Conservation (phyloP, 345 rosid genomes). For the Triadica sebifera region DNA sequence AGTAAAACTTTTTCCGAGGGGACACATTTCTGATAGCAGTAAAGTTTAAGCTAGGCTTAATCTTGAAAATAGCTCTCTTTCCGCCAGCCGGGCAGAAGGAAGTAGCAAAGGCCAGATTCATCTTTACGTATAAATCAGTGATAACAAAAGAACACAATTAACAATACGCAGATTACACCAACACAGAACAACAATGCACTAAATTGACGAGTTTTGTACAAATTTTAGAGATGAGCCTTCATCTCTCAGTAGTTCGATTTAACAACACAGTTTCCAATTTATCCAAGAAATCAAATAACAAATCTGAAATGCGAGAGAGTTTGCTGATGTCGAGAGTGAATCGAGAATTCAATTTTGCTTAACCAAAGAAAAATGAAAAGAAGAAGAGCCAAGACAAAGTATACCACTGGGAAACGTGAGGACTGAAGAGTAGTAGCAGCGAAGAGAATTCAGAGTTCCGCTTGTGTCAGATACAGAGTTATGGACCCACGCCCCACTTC, state of each 20-base stretch:
- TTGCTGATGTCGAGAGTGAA: not conserved
- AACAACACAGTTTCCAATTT: not conserved
- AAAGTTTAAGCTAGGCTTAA: slow-evolving; percentile 26
- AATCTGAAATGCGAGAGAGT: not conserved
- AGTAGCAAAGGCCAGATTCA: slow-evolving; percentile 48
- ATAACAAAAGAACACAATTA: not conserved
- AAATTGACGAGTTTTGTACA: not conserved
- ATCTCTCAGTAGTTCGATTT: not conserved
- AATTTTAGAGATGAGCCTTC: not conserved
- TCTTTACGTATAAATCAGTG: slow-evolving; percentile 5
- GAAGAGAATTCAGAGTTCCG: too few species aligned
- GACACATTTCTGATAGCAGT: slow-evolving; percentile 19
- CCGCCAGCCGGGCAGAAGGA: slow-evolving; percentile 32
- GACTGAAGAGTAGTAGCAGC: not conserved
- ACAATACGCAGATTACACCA: not conserved
- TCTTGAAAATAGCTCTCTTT: slow-evolving; percentile 22
- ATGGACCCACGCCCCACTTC: not conserved
- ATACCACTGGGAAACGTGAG: not conserved
- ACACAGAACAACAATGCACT: not conserved
- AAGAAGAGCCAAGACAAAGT: not conserved
- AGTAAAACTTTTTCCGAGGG: slow-evolving; percentile 31
- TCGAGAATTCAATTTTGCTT: not conserved
- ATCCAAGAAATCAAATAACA: not conserved
- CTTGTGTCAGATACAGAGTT: not conserved
- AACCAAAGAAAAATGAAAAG: not conserved